Base-by-base conservation (phyloP, 306 rosid genomes). In the Arachis stenosperma region DNA sequence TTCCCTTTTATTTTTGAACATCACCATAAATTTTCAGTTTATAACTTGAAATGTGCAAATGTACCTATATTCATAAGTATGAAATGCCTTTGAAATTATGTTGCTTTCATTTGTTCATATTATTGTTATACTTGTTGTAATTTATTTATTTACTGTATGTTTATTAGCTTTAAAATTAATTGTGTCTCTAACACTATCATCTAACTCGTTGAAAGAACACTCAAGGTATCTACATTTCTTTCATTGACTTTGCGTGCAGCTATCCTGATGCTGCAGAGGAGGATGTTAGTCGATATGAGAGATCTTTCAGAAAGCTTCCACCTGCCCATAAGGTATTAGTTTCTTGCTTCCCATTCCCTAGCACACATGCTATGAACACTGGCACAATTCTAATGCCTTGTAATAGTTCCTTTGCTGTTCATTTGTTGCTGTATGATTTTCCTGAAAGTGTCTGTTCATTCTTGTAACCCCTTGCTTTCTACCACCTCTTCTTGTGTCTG, bases 181-280 rank as follows among this genome's bases (percentile, higher is more conserved):
- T 40, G 10, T 67, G 65, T 61, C 7, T 29, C 15, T 66, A 13
- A 46, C 36, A 22, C 30, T 66, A 9, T 56, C 22, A 37, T 62
- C 63, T 37, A 7, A 68, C 15, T 68, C 50, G 37, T 33, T 69
- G 67, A 59, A 61, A 57, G 71, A 65, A 74, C 36, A 51, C 22
- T 65, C 10, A 36, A 50, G 62, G 11, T 5, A 30, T 70, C 48
- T 62, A 7, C 7, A 39, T 70, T 59, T 62, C 10, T 48, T 63
- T 78, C 57, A 11, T 46, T 61, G 55, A 46, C 40, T 85, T 79
- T 22, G 61, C 65, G 8, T 81, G 67, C 80, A 91, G 99, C 81
- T 94, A 94, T 79, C 96, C 97, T 14, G 96, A 94, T 78, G 95
- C 99, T 44, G 84, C 97, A 7, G 97, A 91, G 22, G 94, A 86